Evolutionary conservation across 345 rosid genomes (phyloP), one percentile per base, ranked within the genome.

Genomic region (Boechera divaricarpa): DNA sequence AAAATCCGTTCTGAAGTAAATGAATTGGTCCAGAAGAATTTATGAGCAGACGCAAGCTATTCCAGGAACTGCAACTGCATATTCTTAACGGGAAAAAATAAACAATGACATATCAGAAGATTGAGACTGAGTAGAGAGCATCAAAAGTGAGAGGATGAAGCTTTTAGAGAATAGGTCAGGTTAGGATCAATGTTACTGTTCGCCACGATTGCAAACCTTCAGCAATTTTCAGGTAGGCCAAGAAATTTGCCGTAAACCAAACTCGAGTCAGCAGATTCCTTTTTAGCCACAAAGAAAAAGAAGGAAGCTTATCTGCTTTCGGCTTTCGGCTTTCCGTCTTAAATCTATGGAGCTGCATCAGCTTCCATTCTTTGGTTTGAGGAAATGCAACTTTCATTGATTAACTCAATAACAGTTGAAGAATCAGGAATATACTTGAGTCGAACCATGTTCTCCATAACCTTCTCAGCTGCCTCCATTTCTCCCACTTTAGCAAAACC

Each of bases 371-470:
- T 71, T 24, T 38, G 64, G 49, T 78, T 67, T 60, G 78, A 33
- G 7, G 78, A 60, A 60, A 67, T 42, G 66, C 71, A 61, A 26
- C 74, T 32, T 11, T 77, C 77, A 44, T 18, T 73, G 21, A 67
- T 53, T 55, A 78, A 59, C 35, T 78, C 82, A 45, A 16, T 2
- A 39, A 86, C 35, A 75, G 21, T 76, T 51, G 78, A 80, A 47
- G 89, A 79, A 18, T 81, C 81, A 55, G 86, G 84, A 57, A 89
- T 78, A 80, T 91, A 87, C 66, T 82, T 74, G 55, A 82, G 84
- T 69, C 72, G 78, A 49, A 82, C 76, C 84, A 90, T 77, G 45
- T 77, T 78, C 80, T 89, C 87, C 67, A 82, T 68, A 79, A 87
- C 81, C 58, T 67, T 80, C 65, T 63, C 84, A 61, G 93, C 96